Base-by-base conservation (phyloP, 2,329 filamentous ascomycete genomes). In the Ascochyta clinopodiicola region DNA sequence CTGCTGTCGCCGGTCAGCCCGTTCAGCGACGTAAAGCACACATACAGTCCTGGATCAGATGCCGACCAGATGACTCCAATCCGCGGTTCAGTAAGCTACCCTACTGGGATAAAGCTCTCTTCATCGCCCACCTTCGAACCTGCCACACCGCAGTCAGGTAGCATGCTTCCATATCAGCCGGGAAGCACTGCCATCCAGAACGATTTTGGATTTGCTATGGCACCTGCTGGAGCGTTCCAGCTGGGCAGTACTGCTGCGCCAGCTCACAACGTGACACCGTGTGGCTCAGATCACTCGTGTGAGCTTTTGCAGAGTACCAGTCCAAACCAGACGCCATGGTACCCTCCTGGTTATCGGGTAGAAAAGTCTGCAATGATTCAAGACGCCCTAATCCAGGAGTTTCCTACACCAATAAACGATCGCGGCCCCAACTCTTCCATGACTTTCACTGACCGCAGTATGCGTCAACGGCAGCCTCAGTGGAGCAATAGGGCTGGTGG, bases 1-100 rank as follows among this genome's bases (percentile, higher is more conserved):
- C 56, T 64, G 19, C 36, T 43, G 17, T 72, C 69, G 19, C 63
- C 68, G 1, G 61, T 54, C 40, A 71, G 67, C 49, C 57, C 58
- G 22, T 51, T 48, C 39, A 68, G 63, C 47, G 63, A 68, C n/a
- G 42, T 32, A 36, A 46, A 51, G 32, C 36, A 38, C 4, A 43
- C 37, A 6, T 50, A 46, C 7, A 47, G 42, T 27, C 32, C 52
- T 9, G 62, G 50, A 3, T 58, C 63, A 32, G 56, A 43, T 7
- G 36, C 21, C n/a, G 29, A 56, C 15, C 48, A 57, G 32, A 31
- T 27, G 15, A 59, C 48, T 8, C 44, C 49, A n/a, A 40, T 19
- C 32, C 19, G 31, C 19, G 46, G 38, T 48, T 64, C 59, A 54
- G 40, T 42, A 3, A 24, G 36, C 19, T 46, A 45, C 37, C 29